phyloP scores from a whole-genome alignment of 176 grass and related monocot species.

The Aegilops umbellulata region DNA sequence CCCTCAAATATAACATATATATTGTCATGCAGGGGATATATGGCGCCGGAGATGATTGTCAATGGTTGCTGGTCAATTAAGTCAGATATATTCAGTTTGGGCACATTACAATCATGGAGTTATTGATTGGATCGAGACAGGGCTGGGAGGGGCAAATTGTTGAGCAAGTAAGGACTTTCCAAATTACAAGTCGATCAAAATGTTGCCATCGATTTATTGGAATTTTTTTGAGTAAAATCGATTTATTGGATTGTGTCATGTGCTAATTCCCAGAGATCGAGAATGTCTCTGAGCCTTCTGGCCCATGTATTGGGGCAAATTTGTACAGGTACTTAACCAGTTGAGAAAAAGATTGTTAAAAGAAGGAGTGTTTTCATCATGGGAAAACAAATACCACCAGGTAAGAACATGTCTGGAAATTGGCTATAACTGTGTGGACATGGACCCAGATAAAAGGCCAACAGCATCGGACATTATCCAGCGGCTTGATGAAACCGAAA shows the following conservation, averaged over 20 bases:
- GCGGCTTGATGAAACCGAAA: not conserved
- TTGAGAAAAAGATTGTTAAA: not conserved
- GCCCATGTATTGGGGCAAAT: too few species aligned
- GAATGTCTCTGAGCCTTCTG: too few species aligned
- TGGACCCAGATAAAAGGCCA: not conserved
- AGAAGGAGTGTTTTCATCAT: not conserved
- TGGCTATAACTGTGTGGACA: fast-evolving
- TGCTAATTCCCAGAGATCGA: too few species aligned
- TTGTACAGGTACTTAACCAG: not conserved
- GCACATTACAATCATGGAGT: not conserved
- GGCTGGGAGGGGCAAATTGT: not conserved
- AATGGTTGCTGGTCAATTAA: not conserved
- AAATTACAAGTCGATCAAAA: not conserved
- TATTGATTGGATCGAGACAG: not conserved
- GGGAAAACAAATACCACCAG: not conserved
- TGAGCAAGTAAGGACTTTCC: not conserved
- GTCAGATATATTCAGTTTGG: not conserved
- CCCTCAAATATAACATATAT: not conserved
- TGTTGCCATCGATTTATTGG: not conserved
- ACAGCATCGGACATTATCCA: not conserved
- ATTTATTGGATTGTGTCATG: too few species aligned
- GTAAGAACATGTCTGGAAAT: not conserved
- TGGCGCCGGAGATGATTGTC: not conserved
- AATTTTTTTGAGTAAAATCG: too few species aligned
- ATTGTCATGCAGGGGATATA: not conserved